Conservation (phyloP, 148 eudicot species). For the Rhododendron kiyosumense region DNA sequence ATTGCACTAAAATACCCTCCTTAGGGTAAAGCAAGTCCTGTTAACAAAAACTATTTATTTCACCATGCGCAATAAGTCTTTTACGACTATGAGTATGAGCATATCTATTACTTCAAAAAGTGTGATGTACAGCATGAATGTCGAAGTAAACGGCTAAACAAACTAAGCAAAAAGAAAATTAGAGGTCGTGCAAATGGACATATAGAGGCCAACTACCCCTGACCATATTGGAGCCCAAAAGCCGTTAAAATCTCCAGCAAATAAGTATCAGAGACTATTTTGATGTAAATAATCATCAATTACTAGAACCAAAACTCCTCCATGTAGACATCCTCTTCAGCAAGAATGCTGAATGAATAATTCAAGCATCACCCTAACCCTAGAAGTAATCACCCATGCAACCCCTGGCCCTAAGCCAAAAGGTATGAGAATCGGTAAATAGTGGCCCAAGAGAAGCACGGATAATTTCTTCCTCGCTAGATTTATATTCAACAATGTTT, state of each 20-base stretch:
- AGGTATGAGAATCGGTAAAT: neutral
- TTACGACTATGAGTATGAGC: neutral
- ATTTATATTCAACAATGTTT: neutral
- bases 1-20: neutral
- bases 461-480: neutral
- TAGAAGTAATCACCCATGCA: neutral
- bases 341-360: neutral
- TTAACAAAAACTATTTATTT: neutral
- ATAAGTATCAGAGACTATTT: neutral
- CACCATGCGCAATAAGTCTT: neutral
- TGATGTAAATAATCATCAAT: no score
- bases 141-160: neutral
- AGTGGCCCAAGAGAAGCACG: neutral
- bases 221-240: neutral
- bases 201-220: neutral
- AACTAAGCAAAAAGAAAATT: neutral
- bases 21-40: neutral
- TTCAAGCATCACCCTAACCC: neutral
- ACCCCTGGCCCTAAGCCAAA: neutral
- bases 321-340: no score
- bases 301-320: no score
- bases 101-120: neutral
- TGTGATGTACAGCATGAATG: neutral
- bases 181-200: neutral
- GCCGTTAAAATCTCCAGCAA: neutral